Evolutionary conservation across 2,329 filamentous ascomycete species (phyloP), one percentile per base, ranked within the genome.

Genomic region (Penicillium decumbens): DNA sequence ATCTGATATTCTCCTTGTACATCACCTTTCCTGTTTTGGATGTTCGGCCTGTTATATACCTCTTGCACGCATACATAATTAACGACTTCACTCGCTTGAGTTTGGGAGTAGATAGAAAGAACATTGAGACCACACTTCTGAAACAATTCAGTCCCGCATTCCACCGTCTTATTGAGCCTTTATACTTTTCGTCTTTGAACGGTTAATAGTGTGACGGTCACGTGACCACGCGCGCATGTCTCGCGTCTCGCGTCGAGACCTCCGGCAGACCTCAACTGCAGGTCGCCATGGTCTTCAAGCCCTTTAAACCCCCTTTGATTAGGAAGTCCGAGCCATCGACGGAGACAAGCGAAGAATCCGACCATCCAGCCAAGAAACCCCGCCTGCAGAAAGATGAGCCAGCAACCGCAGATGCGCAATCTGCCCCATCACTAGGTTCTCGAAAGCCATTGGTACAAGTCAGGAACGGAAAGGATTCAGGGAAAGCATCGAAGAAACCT

Each of bases 251-350:
- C 56, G 60, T 55, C 49, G 35, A 47, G 43, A 38, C 20, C 18
- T 48, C 33, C 32, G 12, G 12, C 28, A 15, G 35, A 37, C 37
- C 20, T 29, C 32, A 51, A 46, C 43, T 35, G 10, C 41, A 50
- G 28, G 27, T 43, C 53, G 48, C 45, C 51, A 74, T 75, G 71
- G 66, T 71, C 46, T 74, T 72, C 50, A 75, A 75, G 56, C 73
- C 73, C 5, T 76, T 76, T 48, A 72, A 70, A 37, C 69, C 73
- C 42, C 71, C 72, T 57, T 67, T 70, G 25, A 69, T 74, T 43
- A 70, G 65, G 58, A 73, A 70, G 32, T 51, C 62, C 6, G 29
- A 50, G 15, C 12, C 41, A 6, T 38, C 54, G 3, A 37, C 40
- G 1, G 28, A 48, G 2, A 33, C 24, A 3, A 13, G 27, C 12